Conservation (phyloP, 345 rosid genomes). For the Tarenaya hassleriana region DNA sequence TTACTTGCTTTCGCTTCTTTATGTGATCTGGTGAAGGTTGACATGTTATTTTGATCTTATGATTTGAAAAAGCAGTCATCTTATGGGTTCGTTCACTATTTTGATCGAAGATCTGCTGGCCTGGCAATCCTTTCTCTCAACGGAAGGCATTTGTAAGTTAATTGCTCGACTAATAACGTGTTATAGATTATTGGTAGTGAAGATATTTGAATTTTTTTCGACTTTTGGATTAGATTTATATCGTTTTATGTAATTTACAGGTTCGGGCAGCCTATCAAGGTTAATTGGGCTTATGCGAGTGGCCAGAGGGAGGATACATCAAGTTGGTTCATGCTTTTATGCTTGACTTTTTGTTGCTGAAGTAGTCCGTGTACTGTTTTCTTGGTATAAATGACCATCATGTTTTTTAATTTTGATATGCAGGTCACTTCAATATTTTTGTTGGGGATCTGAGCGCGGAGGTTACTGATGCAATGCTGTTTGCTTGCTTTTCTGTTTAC, state of each 20-base stretch:
- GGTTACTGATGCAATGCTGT: conserved; percentile 83
- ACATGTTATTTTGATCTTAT: conserved; percentile 16
- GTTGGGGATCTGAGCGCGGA: conserved; percentile 93
- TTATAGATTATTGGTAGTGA: background rate
- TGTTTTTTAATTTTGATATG: conserved; percentile 7
- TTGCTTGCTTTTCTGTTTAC: conserved; percentile 70
- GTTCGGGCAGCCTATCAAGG: conserved; percentile 86
- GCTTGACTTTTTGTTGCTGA: background rate
- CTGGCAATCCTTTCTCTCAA: conserved; percentile 86
- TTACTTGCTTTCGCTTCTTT: background rate
- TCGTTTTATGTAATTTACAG: conserved; percentile 34
- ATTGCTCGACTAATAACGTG: background rate
- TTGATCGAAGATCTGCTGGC: conserved; percentile 80
- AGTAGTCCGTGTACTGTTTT: background rate
- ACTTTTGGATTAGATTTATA: background rate
- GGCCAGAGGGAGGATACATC: conserved; percentile 98
- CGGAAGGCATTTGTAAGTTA: conserved; percentile 86
- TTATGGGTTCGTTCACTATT: conserved; percentile 90
- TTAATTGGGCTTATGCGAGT: conserved; percentile 84
- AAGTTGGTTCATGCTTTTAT: conserved; percentile 32
- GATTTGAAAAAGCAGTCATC: conserved; percentile 56
- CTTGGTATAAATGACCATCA: background rate
- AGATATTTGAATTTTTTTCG: background rate
- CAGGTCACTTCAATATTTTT: conserved; percentile 73
- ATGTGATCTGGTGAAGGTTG: background rate